A percentile compares a stretch with the other conserved stretches of the same genome.
These are phyloP conservation scores for Alternaria brassicicola DNA, from an alignment of 2,329 filamentous ascomycete species.

Conservation along the genomic window DNA sequence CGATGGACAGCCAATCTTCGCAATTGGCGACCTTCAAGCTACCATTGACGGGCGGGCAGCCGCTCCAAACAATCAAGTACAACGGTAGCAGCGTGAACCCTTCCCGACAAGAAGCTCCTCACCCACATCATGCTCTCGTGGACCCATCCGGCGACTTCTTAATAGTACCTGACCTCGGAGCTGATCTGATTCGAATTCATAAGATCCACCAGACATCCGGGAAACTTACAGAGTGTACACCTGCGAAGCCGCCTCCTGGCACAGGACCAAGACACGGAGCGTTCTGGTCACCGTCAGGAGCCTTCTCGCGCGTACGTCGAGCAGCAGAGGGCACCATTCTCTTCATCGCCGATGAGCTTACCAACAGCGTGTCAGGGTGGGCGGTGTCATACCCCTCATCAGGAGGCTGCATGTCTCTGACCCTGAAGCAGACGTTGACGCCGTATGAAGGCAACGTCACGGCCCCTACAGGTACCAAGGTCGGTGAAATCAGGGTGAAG, in stretches of 20 bases:
- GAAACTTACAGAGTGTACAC: constrained; percentile 54
- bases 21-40: constrained; percentile 46
- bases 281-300: constrained; percentile 53
- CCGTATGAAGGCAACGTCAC: constrained; percentile 40
- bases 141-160: constrained; percentile 59
- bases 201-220: constrained; percentile 56
- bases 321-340: constrained; percentile 31
- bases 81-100: constrained; percentile 52
- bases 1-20: constrained; percentile 31
- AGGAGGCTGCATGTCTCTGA: constrained; percentile 40
- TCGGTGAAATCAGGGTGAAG: constrained; percentile 43
- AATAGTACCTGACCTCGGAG: constrained; percentile 60
- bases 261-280: constrained; percentile 61
- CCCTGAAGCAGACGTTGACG: constrained; percentile 40
- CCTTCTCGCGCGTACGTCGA: constrained; percentile 26
- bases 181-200: constrained; percentile 62
- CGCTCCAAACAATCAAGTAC: constrained; percentile 39
- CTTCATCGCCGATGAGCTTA: constrained; percentile 45
- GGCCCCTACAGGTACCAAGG: constrained; percentile 37
- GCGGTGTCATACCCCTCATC: constrained; percentile 36
- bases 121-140: constrained; percentile 60
- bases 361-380: constrained; percentile 41
- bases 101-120: constrained; percentile 60
- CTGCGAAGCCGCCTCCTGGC: constrained; percentile 53
- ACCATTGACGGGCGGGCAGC: constrained; percentile 36